phyloP scores from a whole-genome alignment of 73 alveolate species.

The Blepharisma japonicum region DNA sequence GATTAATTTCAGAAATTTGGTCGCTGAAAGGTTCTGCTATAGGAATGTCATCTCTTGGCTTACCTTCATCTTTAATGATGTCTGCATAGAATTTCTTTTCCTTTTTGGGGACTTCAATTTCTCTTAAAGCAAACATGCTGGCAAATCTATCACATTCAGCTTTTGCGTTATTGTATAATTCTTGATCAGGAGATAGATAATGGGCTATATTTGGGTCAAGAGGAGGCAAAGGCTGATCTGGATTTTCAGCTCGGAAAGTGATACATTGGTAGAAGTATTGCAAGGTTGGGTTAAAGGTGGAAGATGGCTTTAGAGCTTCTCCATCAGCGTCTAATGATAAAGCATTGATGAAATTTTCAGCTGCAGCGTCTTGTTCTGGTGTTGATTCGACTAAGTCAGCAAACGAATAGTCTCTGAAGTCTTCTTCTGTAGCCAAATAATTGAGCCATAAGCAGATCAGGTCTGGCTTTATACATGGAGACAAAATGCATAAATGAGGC shows the following conservation, averaged over 20 bases:
- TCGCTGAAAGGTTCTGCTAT: constrained; percentile 39
- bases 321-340: constrained; percentile 69
- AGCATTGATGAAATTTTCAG: constrained; percentile 77
- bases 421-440: constrained; percentile 91
- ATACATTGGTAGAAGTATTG: constrained; percentile 85
- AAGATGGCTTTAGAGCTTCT: constrained; percentile 75
- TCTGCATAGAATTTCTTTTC: constrained; percentile 63
- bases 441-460: constrained; percentile 82
- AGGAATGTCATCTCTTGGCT: constrained; percentile 62
- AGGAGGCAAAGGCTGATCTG: constrained; percentile 71
- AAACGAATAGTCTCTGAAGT: constrained; percentile 88
- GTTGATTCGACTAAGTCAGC: constrained; percentile 74
- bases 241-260: constrained; percentile 74
- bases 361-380: constrained; percentile 67
- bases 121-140: constrained; percentile 80
- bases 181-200: constrained; percentile 82
- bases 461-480: constrained; percentile 78
- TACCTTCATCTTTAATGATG: constrained; percentile 67
- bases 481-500: constrained; percentile 83
- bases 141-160: constrained; percentile 62
- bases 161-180: constrained; percentile 61
- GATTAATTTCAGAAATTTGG: constrained; percentile 72
- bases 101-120: constrained; percentile 64
- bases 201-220: constrained; percentile 71
- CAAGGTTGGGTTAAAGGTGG: constrained; percentile 86